Evolutionary conservation across 257 asterid species (phyloP).

Genomic region (Anisodus tanguticus): DNA sequence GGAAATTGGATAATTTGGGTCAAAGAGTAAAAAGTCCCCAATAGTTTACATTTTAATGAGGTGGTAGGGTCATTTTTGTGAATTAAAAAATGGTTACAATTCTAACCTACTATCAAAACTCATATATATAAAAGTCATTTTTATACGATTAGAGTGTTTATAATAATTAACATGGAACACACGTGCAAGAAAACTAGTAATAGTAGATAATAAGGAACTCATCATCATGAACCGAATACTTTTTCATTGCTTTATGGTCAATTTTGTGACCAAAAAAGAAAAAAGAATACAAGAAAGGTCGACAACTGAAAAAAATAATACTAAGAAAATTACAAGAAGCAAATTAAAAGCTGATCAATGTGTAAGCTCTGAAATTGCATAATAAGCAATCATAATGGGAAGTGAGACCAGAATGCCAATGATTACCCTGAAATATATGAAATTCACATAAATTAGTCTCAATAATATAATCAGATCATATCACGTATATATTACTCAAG

Average conservation of each 20-base stretch:
- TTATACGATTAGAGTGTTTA: too few species aligned
- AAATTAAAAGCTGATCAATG: neutral
- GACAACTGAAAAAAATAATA: neutral
- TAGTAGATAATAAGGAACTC: too few species aligned
- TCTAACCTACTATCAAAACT: too few species aligned
- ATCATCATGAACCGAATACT: neutral
- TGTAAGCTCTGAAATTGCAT: constrained; percentile 35
- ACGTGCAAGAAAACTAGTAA: too few species aligned
- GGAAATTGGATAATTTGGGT: too few species aligned
- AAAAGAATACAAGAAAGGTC: neutral
- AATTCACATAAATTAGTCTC: neutral
- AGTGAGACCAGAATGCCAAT: constrained; percentile 39
- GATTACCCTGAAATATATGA: constrained; percentile 35
- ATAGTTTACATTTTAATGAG: too few species aligned
- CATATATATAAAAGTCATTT: too few species aligned
- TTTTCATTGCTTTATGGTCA: neutral
- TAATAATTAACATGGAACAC: too few species aligned
- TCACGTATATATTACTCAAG: neutral
- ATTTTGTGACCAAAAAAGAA: neutral
- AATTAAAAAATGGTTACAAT: too few species aligned
- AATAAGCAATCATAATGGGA: constrained; percentile 39
- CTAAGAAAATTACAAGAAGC: neutral
- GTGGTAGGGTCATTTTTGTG: too few species aligned
- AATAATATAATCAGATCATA: neutral
- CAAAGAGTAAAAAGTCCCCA: too few species aligned